phyloP scores from a whole-genome alignment of 768 basidiomycete genomes.

The Naganishia randhawae region DNA sequence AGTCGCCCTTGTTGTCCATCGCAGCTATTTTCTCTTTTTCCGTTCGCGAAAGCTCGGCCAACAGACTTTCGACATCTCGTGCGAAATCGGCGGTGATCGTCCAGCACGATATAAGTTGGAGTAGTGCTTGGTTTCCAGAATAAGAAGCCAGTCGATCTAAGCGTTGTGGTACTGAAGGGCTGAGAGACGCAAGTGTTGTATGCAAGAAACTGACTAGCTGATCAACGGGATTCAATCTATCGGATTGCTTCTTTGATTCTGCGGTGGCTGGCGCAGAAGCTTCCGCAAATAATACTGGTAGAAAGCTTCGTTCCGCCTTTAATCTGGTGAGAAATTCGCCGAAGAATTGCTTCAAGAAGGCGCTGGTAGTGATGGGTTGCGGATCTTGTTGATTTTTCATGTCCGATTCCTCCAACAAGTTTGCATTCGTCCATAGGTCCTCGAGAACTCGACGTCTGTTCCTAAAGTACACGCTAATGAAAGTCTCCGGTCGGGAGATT shows the following conservation, averaged over 20 bases:
- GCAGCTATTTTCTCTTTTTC: neutral
- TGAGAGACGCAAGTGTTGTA: conserved; percentile 70
- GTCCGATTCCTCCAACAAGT: neutral
- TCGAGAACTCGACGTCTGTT: neutral
- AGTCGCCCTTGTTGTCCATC: conserved; percentile 1
- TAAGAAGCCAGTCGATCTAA: conserved; percentile 67
- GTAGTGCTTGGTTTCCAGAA: conserved; percentile 62
- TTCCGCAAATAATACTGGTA: conserved; percentile 45
- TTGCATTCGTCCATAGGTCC: neutral
- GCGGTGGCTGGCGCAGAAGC: conserved; percentile 35
- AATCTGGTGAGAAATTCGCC: conserved; percentile 64
- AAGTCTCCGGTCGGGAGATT: conserved; percentile 9
- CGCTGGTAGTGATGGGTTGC: conserved; percentile 24
- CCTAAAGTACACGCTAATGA: conserved; percentile 18
- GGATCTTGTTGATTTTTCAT: neutral
- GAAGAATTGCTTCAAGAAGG: conserved; percentile 75
- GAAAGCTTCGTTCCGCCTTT: conserved; percentile 74
- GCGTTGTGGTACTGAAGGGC: conserved; percentile 76
- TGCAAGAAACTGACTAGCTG: conserved; percentile 79
- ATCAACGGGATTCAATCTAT: conserved; percentile 57
- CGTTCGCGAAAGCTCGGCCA: conserved; percentile 44
- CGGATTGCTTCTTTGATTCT: neutral
- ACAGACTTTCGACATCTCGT: conserved; percentile 64
- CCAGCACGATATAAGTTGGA: conserved; percentile 67
- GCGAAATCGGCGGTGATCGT: conserved; percentile 81